Evolutionary conservation across 306 rosid species (phyloP), one percentile per base, ranked within the genome.

Genomic region (Castanospermum australe): DNA sequence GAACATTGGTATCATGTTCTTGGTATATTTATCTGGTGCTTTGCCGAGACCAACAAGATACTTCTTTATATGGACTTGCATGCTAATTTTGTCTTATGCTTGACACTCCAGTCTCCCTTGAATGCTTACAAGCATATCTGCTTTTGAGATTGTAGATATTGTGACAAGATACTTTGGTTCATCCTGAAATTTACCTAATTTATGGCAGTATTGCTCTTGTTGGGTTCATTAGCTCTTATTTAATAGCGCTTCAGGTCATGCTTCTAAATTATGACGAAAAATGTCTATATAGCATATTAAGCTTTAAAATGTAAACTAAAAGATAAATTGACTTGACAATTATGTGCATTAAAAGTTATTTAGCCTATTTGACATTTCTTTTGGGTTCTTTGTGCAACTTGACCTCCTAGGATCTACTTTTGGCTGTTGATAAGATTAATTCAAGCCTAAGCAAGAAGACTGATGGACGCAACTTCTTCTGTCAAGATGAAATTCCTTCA

Each of bases 351-450:
- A 13, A 32, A 54, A 76, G 48, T 73, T 24, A 66, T 52, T 67
- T 73, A 42, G 64, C 79, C 71, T 38, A 38, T 45, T 66, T 63
- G 17, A 68, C 71, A 7, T 32, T 35, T 39, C 36, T 35, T 17
- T 10, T 28, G 25, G 50, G 75, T 44, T 60, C 63, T 60, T 39
- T 73, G 76, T 52, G 59, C 69, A 48, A 80, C 36, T 66, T 35
- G 51, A 67, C 52, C 76, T 79, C 20, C 12, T 77, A 92, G 99
- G 98, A 92, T 75, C 83, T 95, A 61, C 85, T 91, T 66, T 83
- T 70, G 14, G 97, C 99, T 56, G 97, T 87, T 71, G 95, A 92
- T 76, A 95, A 95, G 88, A 88, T 95, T 73, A 95, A 91, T 76
- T 86, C 94, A 61, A 76, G 87, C 84, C 88, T 89, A 73, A 83